A percentile compares a stretch with the other conserved stretches of the same genome.
These are phyloP conservation scores for Ramaria sp. DNA, from an alignment of 768 basidiomycete genomes.

Conservation along the genomic window DNA sequence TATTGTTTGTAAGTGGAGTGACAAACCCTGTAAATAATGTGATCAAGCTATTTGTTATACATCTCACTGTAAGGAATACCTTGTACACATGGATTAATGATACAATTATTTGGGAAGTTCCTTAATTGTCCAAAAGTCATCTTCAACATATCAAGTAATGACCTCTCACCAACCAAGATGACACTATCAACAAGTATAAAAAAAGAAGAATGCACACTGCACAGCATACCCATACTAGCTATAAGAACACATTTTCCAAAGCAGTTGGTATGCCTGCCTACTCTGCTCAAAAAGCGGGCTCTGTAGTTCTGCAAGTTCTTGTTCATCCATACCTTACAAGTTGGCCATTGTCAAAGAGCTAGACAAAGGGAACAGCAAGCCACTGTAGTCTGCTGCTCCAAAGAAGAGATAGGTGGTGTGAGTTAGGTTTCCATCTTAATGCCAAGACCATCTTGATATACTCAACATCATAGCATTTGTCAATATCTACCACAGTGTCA, in stretches of 20 bases:
- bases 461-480: too few species aligned
- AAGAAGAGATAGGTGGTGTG: neutral
- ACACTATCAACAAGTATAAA: neutral
- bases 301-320: constrained; percentile 2
- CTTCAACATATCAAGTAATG: neutral
- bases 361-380: neutral
- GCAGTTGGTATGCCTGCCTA: neutral
- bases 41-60: too few species aligned
- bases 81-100: too few species aligned
- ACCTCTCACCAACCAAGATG: neutral
- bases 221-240: neutral
- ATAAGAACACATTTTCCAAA: constrained; percentile 2
- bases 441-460: too few species aligned
- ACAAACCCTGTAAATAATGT: too few species aligned
- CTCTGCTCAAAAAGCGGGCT: constrained; percentile 5
- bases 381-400: neutral
- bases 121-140: too few species aligned
- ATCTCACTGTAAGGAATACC: too few species aligned
- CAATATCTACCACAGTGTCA: too few species aligned
- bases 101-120: too few species aligned
- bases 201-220: neutral
- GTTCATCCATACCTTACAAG: neutral
- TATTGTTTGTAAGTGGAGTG: too few species aligned
- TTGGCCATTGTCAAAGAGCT: neutral
- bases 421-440: neutral